phyloP scores from a whole-genome alignment of 2,329 filamentous ascomycete species.

The Colletotrichum lindemuthianum region DNA sequence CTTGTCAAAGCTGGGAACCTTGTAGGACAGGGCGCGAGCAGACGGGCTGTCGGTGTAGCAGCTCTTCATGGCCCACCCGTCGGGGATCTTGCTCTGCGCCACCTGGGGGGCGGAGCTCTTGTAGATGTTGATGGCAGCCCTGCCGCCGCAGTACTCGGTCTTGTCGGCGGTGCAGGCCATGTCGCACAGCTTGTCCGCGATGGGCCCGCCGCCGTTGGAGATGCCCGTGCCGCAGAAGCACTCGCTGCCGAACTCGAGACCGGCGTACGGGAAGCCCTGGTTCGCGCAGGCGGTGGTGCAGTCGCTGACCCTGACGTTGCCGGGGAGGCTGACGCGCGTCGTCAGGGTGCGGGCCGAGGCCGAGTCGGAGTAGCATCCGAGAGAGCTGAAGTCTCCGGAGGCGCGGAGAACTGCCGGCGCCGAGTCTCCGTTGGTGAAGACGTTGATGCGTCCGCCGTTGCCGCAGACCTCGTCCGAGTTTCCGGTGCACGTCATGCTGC shows the following conservation, averaged over 20 bases:
- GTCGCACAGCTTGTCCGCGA: conserved; percentile 54
- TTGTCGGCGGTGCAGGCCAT: conserved; percentile 62
- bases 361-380: conserved; percentile 68
- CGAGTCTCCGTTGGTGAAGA: conserved; percentile 61
- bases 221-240: conserved; percentile 61
- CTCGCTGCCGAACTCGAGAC: conserved; percentile 54
- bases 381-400: conserved; percentile 63
- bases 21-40: neutral
- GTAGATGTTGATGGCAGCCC: conserved; percentile 51
- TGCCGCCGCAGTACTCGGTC: conserved; percentile 54
- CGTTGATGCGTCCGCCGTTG: conserved; percentile 56
- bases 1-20: conserved; percentile 1
- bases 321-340: conserved; percentile 51
- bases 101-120: conserved; percentile 47
- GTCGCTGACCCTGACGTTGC: conserved; percentile 52
- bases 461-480: conserved; percentile 57
- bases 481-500: conserved; percentile 64
- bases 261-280: conserved; percentile 57
- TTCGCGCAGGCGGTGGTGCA: conserved; percentile 55
- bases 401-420: conserved; percentile 54
- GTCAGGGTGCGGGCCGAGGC: conserved; percentile 55
- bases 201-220: conserved; percentile 54
- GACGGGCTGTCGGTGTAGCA: conserved; percentile 17
- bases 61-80: neutral
- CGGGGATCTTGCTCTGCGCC: conserved; percentile 36